A percentile compares a stretch with the other conserved stretches of the same genome.
phyloP scores from a whole-genome alignment of 73 alveolate species.

The Diophrys appendiculata region DNA sequence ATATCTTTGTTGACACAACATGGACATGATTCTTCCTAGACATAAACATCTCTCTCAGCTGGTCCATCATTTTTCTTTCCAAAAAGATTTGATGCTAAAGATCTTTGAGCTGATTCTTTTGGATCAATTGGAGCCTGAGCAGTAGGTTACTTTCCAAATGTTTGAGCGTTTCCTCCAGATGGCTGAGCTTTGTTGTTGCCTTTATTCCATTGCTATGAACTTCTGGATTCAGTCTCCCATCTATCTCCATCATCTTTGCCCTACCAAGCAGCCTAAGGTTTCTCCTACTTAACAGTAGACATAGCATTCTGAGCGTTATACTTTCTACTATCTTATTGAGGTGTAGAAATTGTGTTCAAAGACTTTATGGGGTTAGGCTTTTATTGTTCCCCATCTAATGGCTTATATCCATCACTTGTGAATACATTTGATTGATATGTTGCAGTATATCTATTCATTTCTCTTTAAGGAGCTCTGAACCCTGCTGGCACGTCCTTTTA shows the following conservation, averaged over 20 bases:
- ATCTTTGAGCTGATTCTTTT: too few relatives aligned
- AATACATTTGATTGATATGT: neutral
- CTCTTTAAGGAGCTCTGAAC: neutral
- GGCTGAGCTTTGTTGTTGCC: too few relatives aligned
- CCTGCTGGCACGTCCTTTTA: neutral
- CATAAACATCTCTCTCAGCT: neutral
- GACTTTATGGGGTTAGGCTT: neutral
- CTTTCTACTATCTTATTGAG: neutral
- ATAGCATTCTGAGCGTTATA: neutral
- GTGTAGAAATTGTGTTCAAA: neutral
- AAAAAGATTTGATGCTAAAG: too few relatives aligned
- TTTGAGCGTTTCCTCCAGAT: too few relatives aligned
- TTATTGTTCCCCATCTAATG: neutral
- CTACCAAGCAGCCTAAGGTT: neutral
- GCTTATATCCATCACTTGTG: neutral
- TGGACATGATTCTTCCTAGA: neutral
- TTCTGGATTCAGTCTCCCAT: neutral
- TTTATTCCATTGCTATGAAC: too few relatives aligned
- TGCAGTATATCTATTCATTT: neutral
- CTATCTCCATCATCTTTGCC: neutral
- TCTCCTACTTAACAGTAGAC: neutral
- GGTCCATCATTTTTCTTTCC: too few relatives aligned
- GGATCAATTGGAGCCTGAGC: too few relatives aligned
- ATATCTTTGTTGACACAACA: neutral
- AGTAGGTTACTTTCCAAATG: too few relatives aligned